Percentiles rank a stretch among this genome's conserved stretches.
phyloP scores from a whole-genome alignment of 176 grass and related monocot genomes.

The Juncus inflexus region DNA sequence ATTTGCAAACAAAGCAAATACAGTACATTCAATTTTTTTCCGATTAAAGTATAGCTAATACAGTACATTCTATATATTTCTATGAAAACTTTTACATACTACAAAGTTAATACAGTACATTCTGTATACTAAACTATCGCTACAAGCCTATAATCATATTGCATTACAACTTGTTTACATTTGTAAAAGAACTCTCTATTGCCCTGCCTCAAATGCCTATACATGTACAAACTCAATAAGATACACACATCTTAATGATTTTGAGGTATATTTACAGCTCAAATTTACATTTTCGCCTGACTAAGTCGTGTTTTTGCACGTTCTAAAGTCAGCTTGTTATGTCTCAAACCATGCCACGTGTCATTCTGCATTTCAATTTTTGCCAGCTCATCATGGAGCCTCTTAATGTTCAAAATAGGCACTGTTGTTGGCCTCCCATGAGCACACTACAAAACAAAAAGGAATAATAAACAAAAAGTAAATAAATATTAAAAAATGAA shows the following conservation, averaged over 20 bases:
- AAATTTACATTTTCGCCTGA: constrained; percentile 37
- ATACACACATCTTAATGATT: not conserved
- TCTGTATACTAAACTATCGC: too few species aligned
- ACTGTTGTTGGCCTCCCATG: constrained; percentile 86
- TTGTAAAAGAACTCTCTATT: too few species aligned
- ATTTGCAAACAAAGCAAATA: too few species aligned
- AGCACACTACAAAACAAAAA: constrained; percentile 62
- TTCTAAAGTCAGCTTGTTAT: constrained; percentile 43
- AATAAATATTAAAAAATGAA: not conserved
- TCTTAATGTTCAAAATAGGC: constrained; percentile 53
- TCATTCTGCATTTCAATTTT: constrained; percentile 40
- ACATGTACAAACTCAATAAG: too few species aligned
- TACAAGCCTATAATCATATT: too few species aligned
- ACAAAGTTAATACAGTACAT: too few species aligned
- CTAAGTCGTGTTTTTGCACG: constrained; percentile 47
- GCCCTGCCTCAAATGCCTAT: too few species aligned
- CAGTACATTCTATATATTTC: too few species aligned
- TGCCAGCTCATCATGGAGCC: constrained; percentile 46
- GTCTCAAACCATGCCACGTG: constrained; percentile 59
- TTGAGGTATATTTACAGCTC: not conserved
- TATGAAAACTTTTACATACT: too few species aligned
- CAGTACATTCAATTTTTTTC: too few species aligned
- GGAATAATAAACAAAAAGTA: not conserved
- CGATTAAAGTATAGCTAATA: too few species aligned
- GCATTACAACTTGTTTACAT: too few species aligned